Conservation (phyloP, 176 grass and related monocot species). For the Ensete glaucum region DNA sequence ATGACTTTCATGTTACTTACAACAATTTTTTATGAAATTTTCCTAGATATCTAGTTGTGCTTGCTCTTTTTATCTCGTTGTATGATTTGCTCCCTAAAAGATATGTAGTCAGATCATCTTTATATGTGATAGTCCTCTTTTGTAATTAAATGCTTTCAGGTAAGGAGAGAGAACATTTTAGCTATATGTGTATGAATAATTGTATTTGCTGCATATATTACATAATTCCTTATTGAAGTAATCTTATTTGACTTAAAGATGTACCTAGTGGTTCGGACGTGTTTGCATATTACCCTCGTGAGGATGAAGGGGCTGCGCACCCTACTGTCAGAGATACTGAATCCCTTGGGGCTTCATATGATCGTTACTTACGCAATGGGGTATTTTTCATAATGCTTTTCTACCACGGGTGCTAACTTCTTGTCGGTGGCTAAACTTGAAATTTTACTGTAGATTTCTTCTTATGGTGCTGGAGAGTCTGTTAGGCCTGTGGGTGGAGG, state of each 20-base stretch:
- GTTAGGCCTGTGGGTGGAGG: constrained; percentile 52
- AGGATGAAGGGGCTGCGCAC: constrained; percentile 55
- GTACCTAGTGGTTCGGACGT: constrained; percentile 41
- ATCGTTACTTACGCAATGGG: constrained; percentile 63
- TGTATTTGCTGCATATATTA: neutral
- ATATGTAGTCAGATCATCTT: too few species aligned
- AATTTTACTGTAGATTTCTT: constrained; percentile 39
- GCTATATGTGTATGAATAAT: neutral
- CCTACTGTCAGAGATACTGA: constrained; percentile 73
- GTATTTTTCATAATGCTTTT: constrained; percentile 15
- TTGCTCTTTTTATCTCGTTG: too few species aligned
- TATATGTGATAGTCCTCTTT: too few species aligned
- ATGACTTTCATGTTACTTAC: too few species aligned
- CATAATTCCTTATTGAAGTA: constrained; percentile 15
- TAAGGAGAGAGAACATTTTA: neutral
- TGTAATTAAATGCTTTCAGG: too few species aligned
- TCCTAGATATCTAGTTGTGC: too few species aligned
- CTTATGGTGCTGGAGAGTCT: constrained; percentile 44
- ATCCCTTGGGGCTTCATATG: constrained; percentile 65
- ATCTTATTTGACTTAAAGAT: constrained; percentile 35
- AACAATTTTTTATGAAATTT: too few species aligned
- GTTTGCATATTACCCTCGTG: constrained; percentile 45
- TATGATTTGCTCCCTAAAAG: too few species aligned
- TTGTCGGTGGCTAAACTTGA: constrained; percentile 12
- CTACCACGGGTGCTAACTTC: neutral